A percentile compares a stretch with the other conserved stretches of the same genome.
Conservation (phyloP, 495 filamentous ascomycete species). For the Niebla homalea region DNA sequence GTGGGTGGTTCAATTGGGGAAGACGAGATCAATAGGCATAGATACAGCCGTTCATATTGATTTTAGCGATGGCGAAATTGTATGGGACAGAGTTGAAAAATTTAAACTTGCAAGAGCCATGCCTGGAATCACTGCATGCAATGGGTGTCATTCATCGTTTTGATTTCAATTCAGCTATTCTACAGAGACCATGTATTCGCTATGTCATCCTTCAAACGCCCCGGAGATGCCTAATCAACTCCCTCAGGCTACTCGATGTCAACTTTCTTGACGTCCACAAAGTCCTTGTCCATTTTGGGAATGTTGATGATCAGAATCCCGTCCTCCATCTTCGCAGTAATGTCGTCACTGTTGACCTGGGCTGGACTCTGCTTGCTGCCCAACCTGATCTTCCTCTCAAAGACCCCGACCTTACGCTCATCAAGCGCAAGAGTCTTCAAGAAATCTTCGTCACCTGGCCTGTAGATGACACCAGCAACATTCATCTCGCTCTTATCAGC, state of each 20-base stretch:
- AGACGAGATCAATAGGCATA: neutral
- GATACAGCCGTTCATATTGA: neutral
- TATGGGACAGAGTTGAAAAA: too few relatives aligned
- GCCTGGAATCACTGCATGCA: too few relatives aligned
- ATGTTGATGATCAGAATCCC: constrained; percentile 54
- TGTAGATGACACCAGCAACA: constrained; percentile 56
- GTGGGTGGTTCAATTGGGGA: neutral
- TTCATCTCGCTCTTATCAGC: constrained; percentile 48
- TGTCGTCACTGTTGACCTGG: constrained; percentile 47
- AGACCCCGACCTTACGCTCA: constrained; percentile 59
- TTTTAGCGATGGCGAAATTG: too few relatives aligned
- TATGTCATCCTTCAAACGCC: neutral
- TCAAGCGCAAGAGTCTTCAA: constrained; percentile 48
- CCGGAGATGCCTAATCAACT: neutral
- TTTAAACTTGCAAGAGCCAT: too few relatives aligned
- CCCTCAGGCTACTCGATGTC: constrained; percentile 19
- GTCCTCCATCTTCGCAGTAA: constrained; percentile 60
- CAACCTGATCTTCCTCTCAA: constrained; percentile 55
- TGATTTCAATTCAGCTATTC: too few relatives aligned
- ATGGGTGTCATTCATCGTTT: too few relatives aligned
- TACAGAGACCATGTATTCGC: too few relatives aligned
- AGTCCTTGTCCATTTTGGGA: constrained; percentile 44
- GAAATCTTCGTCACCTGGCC: constrained; percentile 59
- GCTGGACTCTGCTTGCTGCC: constrained; percentile 42
- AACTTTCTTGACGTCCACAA: constrained; percentile 25